phyloP scores from a whole-genome alignment of 192 early-diverging fungal species.

The Coemansia sp. region DNA sequence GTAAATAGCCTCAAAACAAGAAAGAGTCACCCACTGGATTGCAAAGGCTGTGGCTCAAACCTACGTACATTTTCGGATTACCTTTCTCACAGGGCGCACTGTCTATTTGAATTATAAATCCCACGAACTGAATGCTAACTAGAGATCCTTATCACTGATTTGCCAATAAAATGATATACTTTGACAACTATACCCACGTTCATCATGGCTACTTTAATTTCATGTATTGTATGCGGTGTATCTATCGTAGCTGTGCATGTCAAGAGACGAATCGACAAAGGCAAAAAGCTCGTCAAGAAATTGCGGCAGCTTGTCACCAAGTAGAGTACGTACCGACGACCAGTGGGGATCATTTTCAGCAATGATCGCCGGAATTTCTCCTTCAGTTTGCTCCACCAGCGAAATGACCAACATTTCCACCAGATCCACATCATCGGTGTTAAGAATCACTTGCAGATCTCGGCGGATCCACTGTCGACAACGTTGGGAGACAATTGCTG shows the following conservation, averaged over 20 bases:
- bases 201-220: not conserved
- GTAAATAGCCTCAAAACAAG: not conserved
- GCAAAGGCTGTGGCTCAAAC: conserved; percentile 12
- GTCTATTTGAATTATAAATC: conserved; percentile 2
- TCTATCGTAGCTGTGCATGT: conserved; percentile 34
- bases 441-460: conserved; percentile 29
- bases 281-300: conserved; percentile 33
- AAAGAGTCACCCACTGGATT: conserved; percentile 1
- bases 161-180: not conserved
- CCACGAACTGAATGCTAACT: not conserved
- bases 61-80: conserved; percentile 7
- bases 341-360: not conserved
- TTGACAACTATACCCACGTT: not conserved
- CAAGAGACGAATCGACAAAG: conserved; percentile 34
- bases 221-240: conserved; percentile 30
- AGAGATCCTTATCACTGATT: not conserved
- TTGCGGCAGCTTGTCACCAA: conserved; percentile 12
- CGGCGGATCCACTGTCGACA: conserved; percentile 35
- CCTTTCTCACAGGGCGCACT: conserved; percentile 15
- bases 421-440: conserved; percentile 10
- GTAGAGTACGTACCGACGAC: not conserved
- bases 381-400: conserved; percentile 1
- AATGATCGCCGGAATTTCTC: not conserved
- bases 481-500: conserved; percentile 9
- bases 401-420: conserved; percentile 24